phyloP scores from a whole-genome alignment of 176 grass and related monocot genomes.

The Echinochloa phyllopogon region DNA sequence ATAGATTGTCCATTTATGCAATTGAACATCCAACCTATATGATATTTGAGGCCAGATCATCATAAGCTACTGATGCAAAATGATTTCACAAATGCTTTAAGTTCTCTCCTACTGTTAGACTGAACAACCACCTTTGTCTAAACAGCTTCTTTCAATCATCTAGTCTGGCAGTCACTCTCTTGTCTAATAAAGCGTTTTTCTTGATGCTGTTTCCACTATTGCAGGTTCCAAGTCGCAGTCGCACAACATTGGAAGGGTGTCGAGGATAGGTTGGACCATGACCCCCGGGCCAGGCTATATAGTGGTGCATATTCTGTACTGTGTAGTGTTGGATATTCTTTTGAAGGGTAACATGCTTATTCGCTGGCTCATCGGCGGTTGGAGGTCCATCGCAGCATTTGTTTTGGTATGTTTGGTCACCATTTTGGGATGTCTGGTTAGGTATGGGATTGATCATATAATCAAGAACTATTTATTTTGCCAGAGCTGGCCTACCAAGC shows the following conservation, averaged over 20 bases:
- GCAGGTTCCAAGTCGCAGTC: slow-evolving; percentile 40
- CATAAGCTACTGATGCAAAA: slow-evolving; percentile 1
- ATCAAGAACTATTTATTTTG: slow-evolving; percentile 33
- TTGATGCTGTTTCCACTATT: slow-evolving; percentile 25
- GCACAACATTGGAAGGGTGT: slow-evolving; percentile 28
- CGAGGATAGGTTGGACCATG: slow-evolving; percentile 20
- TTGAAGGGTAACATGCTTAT: neutral
- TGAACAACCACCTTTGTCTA: neutral
- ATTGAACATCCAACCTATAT: slow-evolving; percentile 7
- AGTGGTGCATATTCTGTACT: slow-evolving; percentile 4
- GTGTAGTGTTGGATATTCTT: neutral
- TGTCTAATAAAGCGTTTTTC: neutral
- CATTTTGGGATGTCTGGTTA: slow-evolving; percentile 30
- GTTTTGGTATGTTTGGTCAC: neutral
- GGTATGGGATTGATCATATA: neutral
- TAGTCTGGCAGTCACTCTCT: neutral
- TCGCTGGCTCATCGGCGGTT: neutral
- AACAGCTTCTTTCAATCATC: slow-evolving; percentile 16
- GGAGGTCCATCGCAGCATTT: neutral
- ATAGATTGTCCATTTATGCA: neutral
- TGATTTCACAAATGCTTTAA: neutral
- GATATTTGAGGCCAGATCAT: neutral
- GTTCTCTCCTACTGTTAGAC: neutral
- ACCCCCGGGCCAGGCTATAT: slow-evolving; percentile 5
- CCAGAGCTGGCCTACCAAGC: neutral